A percentile compares a stretch with the other conserved stretches of the same genome.
Conservation (phyloP, 2,329 filamentous ascomycete genomes). For the Xylogone sp. region DNA sequence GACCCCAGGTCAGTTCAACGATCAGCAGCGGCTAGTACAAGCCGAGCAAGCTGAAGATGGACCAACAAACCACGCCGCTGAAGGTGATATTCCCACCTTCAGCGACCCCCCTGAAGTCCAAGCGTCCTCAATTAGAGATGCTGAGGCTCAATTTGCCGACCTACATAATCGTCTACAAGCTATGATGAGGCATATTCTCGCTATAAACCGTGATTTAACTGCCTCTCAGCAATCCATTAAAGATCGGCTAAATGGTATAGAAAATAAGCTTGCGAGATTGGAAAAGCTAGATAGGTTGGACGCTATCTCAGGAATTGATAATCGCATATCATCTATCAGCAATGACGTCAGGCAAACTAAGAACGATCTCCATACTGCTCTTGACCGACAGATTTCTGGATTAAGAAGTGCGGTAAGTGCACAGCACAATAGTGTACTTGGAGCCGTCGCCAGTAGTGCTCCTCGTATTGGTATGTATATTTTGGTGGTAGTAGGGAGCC, state of each 20-base stretch:
- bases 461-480: constrained; percentile 11
- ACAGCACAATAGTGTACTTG: constrained; percentile 17
- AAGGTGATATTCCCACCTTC: constrained; percentile 44
- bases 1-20: constrained; percentile 17
- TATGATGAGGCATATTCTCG: constrained; percentile 64
- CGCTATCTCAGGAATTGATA: constrained; percentile 41
- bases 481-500: constrained; percentile 22
- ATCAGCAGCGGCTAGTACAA: constrained; percentile 12
- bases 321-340: constrained; percentile 49
- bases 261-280: constrained; percentile 28
- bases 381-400: constrained; percentile 18
- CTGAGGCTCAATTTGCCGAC: constrained; percentile 70
- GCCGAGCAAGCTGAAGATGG: constrained; percentile 1
- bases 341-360: constrained; percentile 56
- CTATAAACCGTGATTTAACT: constrained; percentile 54
- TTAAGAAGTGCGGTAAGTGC: constrained; percentile 18
- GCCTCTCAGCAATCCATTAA: background rate
- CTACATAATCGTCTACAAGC: constrained; percentile 79
- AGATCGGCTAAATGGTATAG: background rate
- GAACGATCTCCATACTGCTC: constrained; percentile 36
- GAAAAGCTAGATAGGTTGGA: too few relatives aligned
- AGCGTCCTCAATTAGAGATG: constrained; percentile 36
- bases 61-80: constrained; percentile 26
- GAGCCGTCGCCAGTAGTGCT: constrained; percentile 8
- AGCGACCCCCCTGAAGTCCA: constrained; percentile 31